Evolutionary conservation across 1,284 basidiomycete species (phyloP).

Genomic region (Thelephora terrestris): DNA sequence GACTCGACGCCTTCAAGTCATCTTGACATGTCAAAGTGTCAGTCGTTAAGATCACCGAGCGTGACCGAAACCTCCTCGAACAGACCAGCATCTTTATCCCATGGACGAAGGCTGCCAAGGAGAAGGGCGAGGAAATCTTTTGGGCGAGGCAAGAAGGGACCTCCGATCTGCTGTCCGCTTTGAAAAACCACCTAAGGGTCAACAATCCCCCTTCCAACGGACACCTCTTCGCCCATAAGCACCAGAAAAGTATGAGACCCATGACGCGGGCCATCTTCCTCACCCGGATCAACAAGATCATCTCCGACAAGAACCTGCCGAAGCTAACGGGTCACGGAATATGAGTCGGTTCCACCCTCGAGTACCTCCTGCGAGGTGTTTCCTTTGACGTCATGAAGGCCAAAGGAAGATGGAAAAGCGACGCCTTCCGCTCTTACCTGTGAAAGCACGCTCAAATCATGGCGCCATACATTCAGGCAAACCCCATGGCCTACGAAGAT

Average conservation of each 20-base stretch:
- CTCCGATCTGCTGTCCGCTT: conserved; percentile 2
- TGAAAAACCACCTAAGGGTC: conserved; percentile 5
- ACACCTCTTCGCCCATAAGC: conserved; percentile 6
- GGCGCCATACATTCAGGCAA: not conserved
- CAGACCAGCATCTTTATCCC: conserved; percentile 3
- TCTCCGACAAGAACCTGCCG: not conserved
- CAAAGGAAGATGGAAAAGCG: conserved; percentile 8
- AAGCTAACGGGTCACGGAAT: conserved; percentile 7
- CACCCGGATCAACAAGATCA: not conserved
- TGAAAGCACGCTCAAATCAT: too few relatives aligned
- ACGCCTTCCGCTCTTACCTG: conserved; percentile 8
- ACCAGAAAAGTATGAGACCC: not conserved
- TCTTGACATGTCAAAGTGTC: not conserved
- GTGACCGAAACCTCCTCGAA: not conserved
- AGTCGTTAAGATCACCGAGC: not conserved
- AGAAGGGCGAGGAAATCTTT: too few relatives aligned
- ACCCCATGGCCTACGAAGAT: not conserved
- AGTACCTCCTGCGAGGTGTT: conserved; percentile 10
- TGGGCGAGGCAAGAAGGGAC: conserved; percentile 4
- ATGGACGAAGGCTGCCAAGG: conserved; percentile 2
- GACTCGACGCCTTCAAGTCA: not conserved
- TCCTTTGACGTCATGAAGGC: conserved; percentile 11
- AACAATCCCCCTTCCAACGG: conserved; percentile 1
- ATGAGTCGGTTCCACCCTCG: conserved; percentile 9
- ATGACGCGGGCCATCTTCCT: conserved; percentile 4